Evolutionary conservation across 148 eudicot genomes (phyloP).

Genomic region (Camellia sinensis): DNA sequence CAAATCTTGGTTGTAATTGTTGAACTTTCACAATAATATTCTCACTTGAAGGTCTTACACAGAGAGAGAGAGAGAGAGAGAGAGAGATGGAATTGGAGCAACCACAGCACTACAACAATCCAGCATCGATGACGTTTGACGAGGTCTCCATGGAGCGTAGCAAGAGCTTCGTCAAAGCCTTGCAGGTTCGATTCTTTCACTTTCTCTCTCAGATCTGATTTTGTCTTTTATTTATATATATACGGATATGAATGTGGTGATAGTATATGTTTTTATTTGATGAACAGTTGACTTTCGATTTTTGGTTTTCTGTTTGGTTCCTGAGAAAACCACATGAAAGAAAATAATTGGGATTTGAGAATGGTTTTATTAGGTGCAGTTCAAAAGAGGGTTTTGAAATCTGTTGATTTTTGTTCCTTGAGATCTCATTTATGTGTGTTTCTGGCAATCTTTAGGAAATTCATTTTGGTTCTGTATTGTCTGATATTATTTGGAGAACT

Average conservation of each 20-base stretch:
- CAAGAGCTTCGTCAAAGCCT: conserved; percentile 55
- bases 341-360: background rate
- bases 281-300: conserved; percentile 7
- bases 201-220: conserved; percentile 14
- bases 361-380: background rate
- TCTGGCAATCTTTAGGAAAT: background rate
- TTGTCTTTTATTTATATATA: background rate
- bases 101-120: conserved; percentile 13
- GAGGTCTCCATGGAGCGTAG: conserved; percentile 56
- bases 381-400: background rate
- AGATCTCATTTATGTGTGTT: background rate
- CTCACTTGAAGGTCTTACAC: background rate
- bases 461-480: background rate
- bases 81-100: conserved; percentile 33
- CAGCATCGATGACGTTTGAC: conserved; percentile 40
- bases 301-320: background rate
- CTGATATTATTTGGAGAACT: too few species aligned
- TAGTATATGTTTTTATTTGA: background rate
- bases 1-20: background rate
- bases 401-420: background rate
- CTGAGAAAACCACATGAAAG: conserved; percentile 2
- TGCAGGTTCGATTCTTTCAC: conserved; percentile 38
- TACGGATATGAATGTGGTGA: background rate
- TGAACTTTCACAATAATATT: background rate
- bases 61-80: background rate